Evolutionary conservation across 768 basidiomycete species (phyloP), one percentile per base, ranked within the genome.

Genomic region (Myochromella boudieri): DNA sequence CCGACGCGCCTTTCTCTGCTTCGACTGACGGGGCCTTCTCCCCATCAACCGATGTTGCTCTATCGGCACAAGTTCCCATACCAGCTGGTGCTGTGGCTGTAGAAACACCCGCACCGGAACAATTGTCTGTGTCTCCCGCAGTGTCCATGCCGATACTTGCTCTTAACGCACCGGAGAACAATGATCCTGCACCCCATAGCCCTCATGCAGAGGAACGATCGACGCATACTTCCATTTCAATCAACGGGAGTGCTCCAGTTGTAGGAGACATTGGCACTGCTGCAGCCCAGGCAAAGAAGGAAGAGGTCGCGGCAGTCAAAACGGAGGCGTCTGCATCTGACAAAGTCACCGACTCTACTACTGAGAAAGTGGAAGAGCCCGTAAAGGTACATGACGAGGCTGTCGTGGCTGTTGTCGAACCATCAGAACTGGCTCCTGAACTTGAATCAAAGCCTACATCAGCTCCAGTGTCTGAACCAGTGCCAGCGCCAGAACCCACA

Each of bases 111-210:
- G 48, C 40, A 6, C 44, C 49, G n/a, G 37, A 20, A 24, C 48
- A 21, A 17, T 24, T 15, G 25, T 40, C 48, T 26, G 48, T 28
- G 17, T 28, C 47, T 14, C 53, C 56, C 20, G 32, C 36, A 14
- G 59, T 72, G 2, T 68, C 69, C 31, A 67, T 75, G 11, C 26
- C 63, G 49, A 67, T 71, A 34, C 59, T 72, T 3, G 71, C 74
- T 11, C 70, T 74, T 37, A 72, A 70, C 45, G 69, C 65, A 4
- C 53, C 61, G 20, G 70, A 76, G 57, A 62, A 68, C 52, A 68
- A 63, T 53, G n/a, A n/a, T 65, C 65, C 2, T 44, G 54, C 26
- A 51, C 40, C 37, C n/a, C 26, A 5, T 44, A 36, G 14, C 20
- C 46, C 32, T 21, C 27, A 20, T 25, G 25, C 17, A 21, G 11